Percentiles rank a stretch among this genome's conserved stretches.
Evolutionary conservation across 2,329 filamentous ascomycete genomes (phyloP).

Genomic region (Diatrype stigma): DNA sequence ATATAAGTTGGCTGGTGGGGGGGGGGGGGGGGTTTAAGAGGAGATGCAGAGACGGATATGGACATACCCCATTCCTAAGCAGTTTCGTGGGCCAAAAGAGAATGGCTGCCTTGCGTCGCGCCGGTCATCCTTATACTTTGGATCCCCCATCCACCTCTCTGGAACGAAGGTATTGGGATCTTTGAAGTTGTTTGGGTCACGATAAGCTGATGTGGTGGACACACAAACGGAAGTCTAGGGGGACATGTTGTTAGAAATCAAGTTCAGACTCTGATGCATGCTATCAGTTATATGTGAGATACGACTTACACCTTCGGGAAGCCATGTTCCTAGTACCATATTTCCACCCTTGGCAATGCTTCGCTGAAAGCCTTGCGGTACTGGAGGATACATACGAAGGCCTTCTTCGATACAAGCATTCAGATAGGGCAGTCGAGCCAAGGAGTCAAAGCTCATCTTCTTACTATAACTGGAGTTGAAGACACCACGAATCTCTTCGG

Average conservation of each 20-base stretch:
- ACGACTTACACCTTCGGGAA: neutral
- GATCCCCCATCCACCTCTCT: constrained; percentile 19
- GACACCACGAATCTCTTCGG: constrained; percentile 21
- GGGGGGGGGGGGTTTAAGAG: too few relatives aligned
- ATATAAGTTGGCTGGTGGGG: too few relatives aligned
- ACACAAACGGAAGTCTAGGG: constrained; percentile 11
- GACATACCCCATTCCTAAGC: constrained; percentile 12
- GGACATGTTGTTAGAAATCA: too few relatives aligned
- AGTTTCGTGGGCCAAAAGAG: constrained; percentile 16
- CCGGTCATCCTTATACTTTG: constrained; percentile 13
- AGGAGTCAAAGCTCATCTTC: constrained; percentile 21
- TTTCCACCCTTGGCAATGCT: constrained; percentile 14
- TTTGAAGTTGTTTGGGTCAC: constrained; percentile 11
- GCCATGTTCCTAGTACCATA: neutral
- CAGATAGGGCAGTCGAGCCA: constrained; percentile 13
- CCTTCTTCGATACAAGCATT: constrained; percentile 18
- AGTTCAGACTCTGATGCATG: too few relatives aligned
- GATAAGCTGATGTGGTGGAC: constrained; percentile 10
- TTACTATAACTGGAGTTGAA: constrained; percentile 14
- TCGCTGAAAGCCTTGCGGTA: constrained; percentile 8
- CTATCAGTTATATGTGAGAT: too few relatives aligned
- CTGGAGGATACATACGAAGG: constrained; percentile 11
- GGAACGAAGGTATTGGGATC: constrained; percentile 16
- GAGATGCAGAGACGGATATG: too few relatives aligned
- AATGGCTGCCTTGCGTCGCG: constrained; percentile 18